Conservation (phyloP, 129 eudicot genomes). For the Pittosporum tobira region DNA sequence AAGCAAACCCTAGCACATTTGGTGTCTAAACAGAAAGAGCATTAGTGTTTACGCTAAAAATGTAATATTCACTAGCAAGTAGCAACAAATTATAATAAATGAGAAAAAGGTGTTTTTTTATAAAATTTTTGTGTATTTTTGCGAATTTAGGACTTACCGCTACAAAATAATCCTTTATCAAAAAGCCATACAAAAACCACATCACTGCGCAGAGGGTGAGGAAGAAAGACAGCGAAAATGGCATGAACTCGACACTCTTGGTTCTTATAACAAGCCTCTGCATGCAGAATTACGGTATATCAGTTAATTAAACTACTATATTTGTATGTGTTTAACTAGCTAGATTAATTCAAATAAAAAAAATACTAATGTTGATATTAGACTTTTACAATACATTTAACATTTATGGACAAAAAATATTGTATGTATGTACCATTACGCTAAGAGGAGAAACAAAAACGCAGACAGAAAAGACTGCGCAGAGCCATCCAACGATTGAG, state of each 20-base stretch:
- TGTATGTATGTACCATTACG: constrained; percentile 45
- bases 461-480: constrained; percentile 59
- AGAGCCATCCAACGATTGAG: constrained; percentile 65
- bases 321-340: no score
- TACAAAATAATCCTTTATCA: constrained; percentile 42
- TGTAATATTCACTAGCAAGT: background rate
- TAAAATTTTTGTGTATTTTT: no score
- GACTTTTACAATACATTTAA: background rate
- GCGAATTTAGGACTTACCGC: constrained; percentile 38
- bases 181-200: constrained; percentile 80
- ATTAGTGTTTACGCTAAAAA: background rate
- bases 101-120: no score
- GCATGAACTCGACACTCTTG: constrained; percentile 72
- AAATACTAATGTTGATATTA: no score
- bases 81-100: background rate
- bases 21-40: background rate
- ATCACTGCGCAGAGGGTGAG: constrained; percentile 54
- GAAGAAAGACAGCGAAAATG: constrained; percentile 46
- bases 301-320: no score
- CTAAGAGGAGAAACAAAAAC: constrained; percentile 84
- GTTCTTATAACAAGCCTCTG: constrained; percentile 62
- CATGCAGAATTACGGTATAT: background rate
- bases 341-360: no score
- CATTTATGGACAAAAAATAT: background rate
- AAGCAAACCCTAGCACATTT: constrained; percentile 11